A percentile compares a stretch with the other conserved stretches of the same genome.
Evolutionary conservation across 1,284 basidiomycete species (phyloP).

Genomic region (Violaceomyces palustris): DNA sequence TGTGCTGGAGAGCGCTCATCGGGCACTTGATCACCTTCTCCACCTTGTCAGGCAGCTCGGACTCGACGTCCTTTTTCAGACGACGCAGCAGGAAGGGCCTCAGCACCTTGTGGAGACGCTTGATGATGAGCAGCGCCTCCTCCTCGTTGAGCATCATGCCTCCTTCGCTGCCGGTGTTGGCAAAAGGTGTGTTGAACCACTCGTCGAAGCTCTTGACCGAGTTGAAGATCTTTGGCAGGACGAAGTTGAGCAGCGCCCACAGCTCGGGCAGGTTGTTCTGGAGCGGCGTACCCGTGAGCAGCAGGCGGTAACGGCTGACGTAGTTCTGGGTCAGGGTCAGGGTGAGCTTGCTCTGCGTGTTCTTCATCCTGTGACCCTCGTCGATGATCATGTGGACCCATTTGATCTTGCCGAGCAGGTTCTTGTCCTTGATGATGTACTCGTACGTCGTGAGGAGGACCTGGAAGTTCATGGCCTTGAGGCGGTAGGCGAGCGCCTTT

Average conservation of each 20-base stretch:
- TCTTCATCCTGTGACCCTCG: constrained; percentile 96
- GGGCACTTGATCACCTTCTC: constrained; percentile 98
- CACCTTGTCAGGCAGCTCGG: constrained; percentile 95
- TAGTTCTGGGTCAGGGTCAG: constrained; percentile 92
- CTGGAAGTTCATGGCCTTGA: constrained; percentile 49
- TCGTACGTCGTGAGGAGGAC: constrained; percentile 52
- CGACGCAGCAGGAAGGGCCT: constrained; percentile 93
- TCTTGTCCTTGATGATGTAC: constrained; percentile 54
- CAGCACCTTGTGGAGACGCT: constrained; percentile 95
- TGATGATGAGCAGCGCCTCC: constrained; percentile 95
- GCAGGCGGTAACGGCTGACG: constrained; percentile 85
- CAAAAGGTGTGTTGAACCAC: constrained; percentile 99
- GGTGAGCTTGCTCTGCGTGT: constrained; percentile 89
- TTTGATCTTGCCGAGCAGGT: constrained; percentile 52
- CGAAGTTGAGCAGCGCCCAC: constrained; percentile 97
- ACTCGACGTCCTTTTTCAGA: constrained; percentile 97
- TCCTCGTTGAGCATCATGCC: constrained; percentile 96
- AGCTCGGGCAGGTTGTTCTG: constrained; percentile 98
- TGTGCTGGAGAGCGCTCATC: constrained; percentile 90
- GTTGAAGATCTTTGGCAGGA: constrained; percentile 96
- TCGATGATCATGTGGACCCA: constrained; percentile 54
- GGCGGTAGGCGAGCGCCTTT: constrained; percentile 41
- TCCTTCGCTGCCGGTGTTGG: constrained; percentile 89
- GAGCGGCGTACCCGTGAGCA: constrained; percentile 94
- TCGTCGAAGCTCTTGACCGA: constrained; percentile 99